A percentile compares a stretch with the other conserved stretches of the same genome.
These are phyloP conservation scores for Leccinum variabile DNA, from an alignment of 1,284 basidiomycete genomes.

Conservation along the genomic window DNA sequence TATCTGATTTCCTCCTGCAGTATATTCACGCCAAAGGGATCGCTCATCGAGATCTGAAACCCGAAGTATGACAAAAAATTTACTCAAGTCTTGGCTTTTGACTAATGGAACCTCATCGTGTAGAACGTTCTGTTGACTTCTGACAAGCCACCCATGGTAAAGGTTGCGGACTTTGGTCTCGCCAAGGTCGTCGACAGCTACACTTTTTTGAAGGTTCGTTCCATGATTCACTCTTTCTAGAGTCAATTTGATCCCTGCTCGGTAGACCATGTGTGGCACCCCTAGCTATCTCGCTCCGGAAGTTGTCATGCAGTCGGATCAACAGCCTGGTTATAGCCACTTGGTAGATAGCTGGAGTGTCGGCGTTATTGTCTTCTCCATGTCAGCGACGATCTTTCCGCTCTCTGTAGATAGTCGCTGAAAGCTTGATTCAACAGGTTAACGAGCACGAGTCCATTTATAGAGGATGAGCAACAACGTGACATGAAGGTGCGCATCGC, in stretches of 20 bases:
- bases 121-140: slow-evolving; percentile 75
- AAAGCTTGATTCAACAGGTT: slow-evolving; percentile 50
- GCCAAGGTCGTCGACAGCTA: slow-evolving; percentile 82
- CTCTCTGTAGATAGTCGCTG: background rate
- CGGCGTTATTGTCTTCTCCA: slow-evolving; percentile 87
- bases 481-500: slow-evolving; percentile 57
- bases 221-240: background rate
- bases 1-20: slow-evolving; percentile 37
- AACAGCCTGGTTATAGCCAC: slow-evolving; percentile 72
- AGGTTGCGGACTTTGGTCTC: slow-evolving; percentile 92
- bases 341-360: slow-evolving; percentile 92
- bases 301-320: slow-evolving; percentile 71
- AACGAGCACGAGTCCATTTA: slow-evolving; percentile 68
- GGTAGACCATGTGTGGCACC: slow-evolving; percentile 85
- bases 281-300: slow-evolving; percentile 85
- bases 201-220: slow-evolving; percentile 65
- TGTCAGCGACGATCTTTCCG: slow-evolving; percentile 47
- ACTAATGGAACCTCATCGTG: slow-evolving; percentile 6
- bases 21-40: slow-evolving; percentile 77
- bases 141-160: slow-evolving; percentile 63
- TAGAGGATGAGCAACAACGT: slow-evolving; percentile 57
- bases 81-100: background rate
- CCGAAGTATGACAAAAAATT: slow-evolving; percentile 54
- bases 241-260: slow-evolving; percentile 12
- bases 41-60: slow-evolving; percentile 90